Conservation (phyloP, 2,329 filamentous ascomycete species). For the Furcasterigmium furcatum region DNA sequence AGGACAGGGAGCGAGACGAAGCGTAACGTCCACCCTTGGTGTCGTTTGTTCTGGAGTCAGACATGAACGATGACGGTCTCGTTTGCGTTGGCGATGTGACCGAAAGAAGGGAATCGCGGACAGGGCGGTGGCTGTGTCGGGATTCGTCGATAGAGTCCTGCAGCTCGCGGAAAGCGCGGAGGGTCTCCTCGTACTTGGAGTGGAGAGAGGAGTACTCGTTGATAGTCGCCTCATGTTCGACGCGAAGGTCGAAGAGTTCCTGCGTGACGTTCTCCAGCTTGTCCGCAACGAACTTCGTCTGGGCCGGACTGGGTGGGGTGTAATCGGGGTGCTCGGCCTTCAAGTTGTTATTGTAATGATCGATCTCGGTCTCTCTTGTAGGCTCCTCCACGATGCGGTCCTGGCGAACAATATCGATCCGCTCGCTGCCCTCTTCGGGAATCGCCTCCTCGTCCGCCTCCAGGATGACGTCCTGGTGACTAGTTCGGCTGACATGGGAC, state of each 20-base stretch:
- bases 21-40: conserved; percentile 58
- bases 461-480: conserved; percentile 50
- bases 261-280: conserved; percentile 90
- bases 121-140: conserved; percentile 53
- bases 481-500: conserved; percentile 51
- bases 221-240: conserved; percentile 84
- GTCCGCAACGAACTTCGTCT: conserved; percentile 83
- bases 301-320: conserved; percentile 66
- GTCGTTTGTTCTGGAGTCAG: conserved; percentile 67
- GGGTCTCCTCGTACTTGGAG: conserved; percentile 85
- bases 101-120: conserved; percentile 55
- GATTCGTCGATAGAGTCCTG: conserved; percentile 83
- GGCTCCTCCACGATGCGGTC: conserved; percentile 20
- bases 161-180: conserved; percentile 77
- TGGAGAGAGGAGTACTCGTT: conserved; percentile 79
- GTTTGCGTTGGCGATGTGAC: conserved; percentile 44
- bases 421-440: conserved; percentile 17
- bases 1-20: conserved; percentile 88
- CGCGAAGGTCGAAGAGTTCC: conserved; percentile 84
- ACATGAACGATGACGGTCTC: conserved; percentile 81
- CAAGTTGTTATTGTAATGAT: conserved; percentile 9
- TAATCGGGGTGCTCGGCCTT: conserved; percentile 26
- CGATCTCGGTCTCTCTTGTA: conserved; percentile 11
- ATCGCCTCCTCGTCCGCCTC: conserved; percentile 44
- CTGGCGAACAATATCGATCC: conserved; percentile 1